These are phyloP conservation scores for Malus domestica DNA, from an alignment of 306 rosid genomes.

Conservation along the genomic window DNA sequence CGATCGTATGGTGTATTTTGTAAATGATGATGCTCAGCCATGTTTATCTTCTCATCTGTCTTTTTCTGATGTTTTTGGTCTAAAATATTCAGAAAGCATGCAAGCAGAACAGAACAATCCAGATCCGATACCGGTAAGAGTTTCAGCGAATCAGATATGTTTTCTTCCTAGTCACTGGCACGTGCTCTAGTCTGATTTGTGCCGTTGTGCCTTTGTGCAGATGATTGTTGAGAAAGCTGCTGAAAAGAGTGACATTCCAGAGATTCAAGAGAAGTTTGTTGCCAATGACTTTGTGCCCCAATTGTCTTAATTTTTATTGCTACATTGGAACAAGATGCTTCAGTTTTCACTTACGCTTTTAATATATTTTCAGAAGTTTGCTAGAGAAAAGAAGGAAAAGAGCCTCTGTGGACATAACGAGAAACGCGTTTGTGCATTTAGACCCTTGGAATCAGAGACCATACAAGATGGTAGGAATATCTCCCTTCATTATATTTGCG, in stretches of 20 bases:
- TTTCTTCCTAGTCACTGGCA: neutral
- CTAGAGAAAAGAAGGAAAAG: neutral
- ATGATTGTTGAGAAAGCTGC: neutral
- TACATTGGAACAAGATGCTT: neutral
- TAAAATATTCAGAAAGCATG: neutral
- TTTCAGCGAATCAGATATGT: neutral
- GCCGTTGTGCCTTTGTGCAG: neutral
- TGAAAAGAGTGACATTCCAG: neutral
- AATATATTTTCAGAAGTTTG: neutral
- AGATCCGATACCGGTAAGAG: neutral
- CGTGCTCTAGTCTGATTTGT: neutral
- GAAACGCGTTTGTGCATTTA: neutral
- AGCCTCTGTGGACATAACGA: no score
- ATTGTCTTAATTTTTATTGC: neutral
- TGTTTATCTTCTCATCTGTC: neutral
- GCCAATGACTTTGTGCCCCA: neutral
- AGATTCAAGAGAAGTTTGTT: neutral
- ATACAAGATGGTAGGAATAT: no score
- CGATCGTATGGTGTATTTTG: neutral
- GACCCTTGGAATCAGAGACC: neutral
- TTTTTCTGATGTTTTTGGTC: neutral
- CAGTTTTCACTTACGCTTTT: neutral
- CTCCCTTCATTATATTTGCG: no score
- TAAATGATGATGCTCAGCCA: neutral
- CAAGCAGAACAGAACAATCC: neutral